Evolutionary conservation across 179 eudicot genomes (phyloP).

Genomic region (Heliamphora pulchella): DNA sequence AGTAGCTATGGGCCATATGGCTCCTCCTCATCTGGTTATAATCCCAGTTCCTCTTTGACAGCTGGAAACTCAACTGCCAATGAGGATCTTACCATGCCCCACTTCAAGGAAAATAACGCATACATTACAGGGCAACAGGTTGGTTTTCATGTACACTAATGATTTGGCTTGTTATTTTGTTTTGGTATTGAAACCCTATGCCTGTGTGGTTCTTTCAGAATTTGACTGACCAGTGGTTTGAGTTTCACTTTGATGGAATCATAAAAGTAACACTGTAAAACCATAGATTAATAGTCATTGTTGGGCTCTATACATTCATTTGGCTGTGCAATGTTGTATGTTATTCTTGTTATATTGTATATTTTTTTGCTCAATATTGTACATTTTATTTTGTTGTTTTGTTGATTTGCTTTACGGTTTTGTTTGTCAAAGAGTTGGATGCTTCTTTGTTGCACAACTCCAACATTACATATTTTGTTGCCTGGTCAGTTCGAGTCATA

Average conservation of each 20-base stretch:
- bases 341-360: background rate
- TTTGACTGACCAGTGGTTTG: background rate
- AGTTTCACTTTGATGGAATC: background rate
- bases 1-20: conserved; percentile 64
- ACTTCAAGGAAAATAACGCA: conserved; percentile 65
- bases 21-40: conserved; percentile 42
- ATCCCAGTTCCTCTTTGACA: conserved; percentile 36
- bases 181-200: background rate
- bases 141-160: conserved; percentile 13
- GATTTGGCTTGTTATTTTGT: background rate
- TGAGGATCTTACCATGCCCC: conserved; percentile 59
- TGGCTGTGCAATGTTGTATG: background rate
- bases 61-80: conserved; percentile 51
- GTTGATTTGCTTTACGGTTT: background rate
- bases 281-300: background rate
- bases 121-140: conserved; percentile 79
- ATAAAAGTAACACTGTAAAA: background rate
- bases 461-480: background rate
- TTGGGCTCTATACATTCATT: background rate
- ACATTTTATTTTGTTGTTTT: background rate
- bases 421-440: background rate
- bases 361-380: background rate
- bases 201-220: background rate
- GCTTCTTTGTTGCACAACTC: background rate
- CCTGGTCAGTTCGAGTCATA: background rate